Conservation (phyloP, 352 stramenopile species). For the Pseudoperonospora humuli region DNA sequence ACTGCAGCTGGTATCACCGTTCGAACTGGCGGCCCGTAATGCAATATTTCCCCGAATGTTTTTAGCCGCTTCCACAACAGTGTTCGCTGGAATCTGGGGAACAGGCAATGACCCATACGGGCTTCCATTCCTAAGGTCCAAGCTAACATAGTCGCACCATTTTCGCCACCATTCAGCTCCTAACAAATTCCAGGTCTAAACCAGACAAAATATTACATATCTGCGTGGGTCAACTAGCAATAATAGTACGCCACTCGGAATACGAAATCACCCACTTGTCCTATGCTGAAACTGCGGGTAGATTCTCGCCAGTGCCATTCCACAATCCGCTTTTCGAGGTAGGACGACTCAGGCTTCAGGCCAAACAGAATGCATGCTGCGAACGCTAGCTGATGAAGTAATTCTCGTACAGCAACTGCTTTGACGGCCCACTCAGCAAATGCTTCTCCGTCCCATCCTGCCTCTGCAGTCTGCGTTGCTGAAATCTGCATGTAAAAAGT, state of each 20-base stretch:
- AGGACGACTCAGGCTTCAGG: conserved; percentile 58
- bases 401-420: conserved; percentile 32
- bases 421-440: conserved; percentile 47
- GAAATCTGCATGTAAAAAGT: conserved; percentile 21
- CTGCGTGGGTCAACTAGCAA: conserved; percentile 26
- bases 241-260: not conserved
- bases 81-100: conserved; percentile 38
- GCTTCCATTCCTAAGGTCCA: conserved; percentile 59
- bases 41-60: conserved; percentile 29
- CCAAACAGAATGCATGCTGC: conserved; percentile 66
- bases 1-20: conserved; percentile 9
- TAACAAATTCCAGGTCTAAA: conserved; percentile 68
- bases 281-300: conserved; percentile 33
- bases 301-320: conserved; percentile 66
- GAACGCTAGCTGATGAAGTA: conserved; percentile 71
- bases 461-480: conserved; percentile 27
- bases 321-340: conserved; percentile 64
- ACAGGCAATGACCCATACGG: conserved; percentile 46
- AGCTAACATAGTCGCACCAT: conserved; percentile 67
- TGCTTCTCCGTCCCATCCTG: conserved; percentile 30
- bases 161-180: conserved; percentile 70
- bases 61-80: conserved; percentile 21
- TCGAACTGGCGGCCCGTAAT: conserved; percentile 15
- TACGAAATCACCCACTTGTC: conserved; percentile 33
- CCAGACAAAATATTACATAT: conserved; percentile 4